Evolutionary conservation across 208 protist species (phyloP).

Genomic region (Trypanosoma scelopori): DNA sequence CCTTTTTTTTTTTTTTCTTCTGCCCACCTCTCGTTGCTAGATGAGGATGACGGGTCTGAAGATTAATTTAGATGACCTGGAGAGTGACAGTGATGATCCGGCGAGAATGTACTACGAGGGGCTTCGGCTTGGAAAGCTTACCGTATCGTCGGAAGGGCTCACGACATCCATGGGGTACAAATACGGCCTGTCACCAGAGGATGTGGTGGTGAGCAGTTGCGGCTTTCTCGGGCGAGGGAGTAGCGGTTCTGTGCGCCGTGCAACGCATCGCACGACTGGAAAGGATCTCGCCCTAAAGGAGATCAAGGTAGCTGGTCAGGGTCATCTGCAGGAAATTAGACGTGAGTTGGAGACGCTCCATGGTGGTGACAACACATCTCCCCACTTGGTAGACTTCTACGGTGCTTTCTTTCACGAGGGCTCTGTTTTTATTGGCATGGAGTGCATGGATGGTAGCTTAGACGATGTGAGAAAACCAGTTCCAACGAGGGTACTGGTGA

Average conservation of each 20-base stretch:
- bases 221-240: conserved; percentile 79
- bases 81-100: conserved; percentile 41
- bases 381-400: conserved; percentile 84
- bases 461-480: conserved; percentile 57
- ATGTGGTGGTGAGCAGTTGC: conserved; percentile 57
- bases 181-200: conserved; percentile 75
- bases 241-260: conserved; percentile 79
- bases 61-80: conserved; percentile 77
- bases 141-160: conserved; percentile 76
- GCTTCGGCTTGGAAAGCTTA: conserved; percentile 70
- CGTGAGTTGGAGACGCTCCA: conserved; percentile 86
- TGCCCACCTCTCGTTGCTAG: not conserved
- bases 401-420: conserved; percentile 87
- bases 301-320: conserved; percentile 78
- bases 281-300: conserved; percentile 79
- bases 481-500: conserved; percentile 52
- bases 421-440: conserved; percentile 90
- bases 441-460: conserved; percentile 91
- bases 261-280: conserved; percentile 57
- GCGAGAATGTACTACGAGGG: conserved; percentile 48
- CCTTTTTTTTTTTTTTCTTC: not conserved
- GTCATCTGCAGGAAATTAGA: conserved; percentile 77
- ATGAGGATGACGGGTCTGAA: conserved; percentile 46
- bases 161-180: conserved; percentile 43
- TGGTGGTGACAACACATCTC: conserved; percentile 31